Base-by-base conservation (phyloP, 768 basidiomycete species). In the Tulasnella sp. region DNA sequence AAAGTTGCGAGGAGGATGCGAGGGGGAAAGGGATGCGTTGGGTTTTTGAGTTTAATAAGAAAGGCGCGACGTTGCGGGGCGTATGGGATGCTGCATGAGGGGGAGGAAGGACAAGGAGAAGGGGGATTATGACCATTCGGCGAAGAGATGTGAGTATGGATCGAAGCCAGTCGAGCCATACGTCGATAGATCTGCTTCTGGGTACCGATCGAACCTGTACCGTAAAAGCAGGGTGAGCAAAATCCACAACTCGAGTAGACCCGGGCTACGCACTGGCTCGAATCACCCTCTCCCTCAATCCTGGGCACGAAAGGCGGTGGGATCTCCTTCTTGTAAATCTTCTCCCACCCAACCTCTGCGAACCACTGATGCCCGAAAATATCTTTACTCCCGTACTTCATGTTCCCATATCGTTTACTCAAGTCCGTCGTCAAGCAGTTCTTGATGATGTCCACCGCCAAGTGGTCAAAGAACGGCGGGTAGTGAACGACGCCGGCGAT, bases 361-460 rank as follows among this genome's bases (percentile, higher is more conserved):
- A 98, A 98, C 96, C 96, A 99, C 2, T 89, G 88, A 82, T 98
- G 97, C 22, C 89, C 88, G 82, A 96, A 96, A 40, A 99, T 94
- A 82, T 99, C 97, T 38, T 90, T 91, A 7, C 91, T 92, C 25
- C 96, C 97, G 79, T 94, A 89, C 71, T 87, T 86, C 84, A 98
- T 81, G 84, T 98, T 99, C 0, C 97, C 97, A 79, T 93, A 91
- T 14, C 97, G 90, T 81, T 92, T 90, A 19, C 91, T 91, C 3
- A 96, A 90, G 81, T 99, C 94, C 45, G 88, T 85, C 78, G 96
- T 96, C 87, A 99, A 91, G 79, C 98, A 87, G 81, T 94, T 93
- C 78, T 92, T 85, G 77, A 99, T 96, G 38, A 99, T 86, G 82
- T 97, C 93, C 45, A 89, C 93, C 22, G 95, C 96, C 76, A 90